Base-by-base conservation (phyloP, 768 basidiomycete species). In the Cystofilobasidium bisporidii region DNA sequence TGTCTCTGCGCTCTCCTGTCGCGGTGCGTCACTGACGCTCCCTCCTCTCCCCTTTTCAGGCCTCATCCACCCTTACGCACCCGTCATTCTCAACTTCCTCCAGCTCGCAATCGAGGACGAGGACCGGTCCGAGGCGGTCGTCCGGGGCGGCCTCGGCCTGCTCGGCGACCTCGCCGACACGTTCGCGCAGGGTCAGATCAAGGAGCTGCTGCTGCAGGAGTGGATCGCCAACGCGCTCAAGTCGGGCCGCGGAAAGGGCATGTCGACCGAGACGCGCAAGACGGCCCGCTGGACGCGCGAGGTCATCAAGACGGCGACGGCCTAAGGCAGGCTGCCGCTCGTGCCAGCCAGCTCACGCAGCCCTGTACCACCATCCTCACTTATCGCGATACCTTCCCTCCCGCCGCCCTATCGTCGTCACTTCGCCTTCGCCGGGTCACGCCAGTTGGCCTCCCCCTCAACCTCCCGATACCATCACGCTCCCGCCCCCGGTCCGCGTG, bases 241-340 rank as follows among this genome's bases (percentile, higher is more conserved):
- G 70, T 81, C 83, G 59, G 89, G 86, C 1, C 59, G 74, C 77
- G 82, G 82, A 53, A 85, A 76, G 59, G 69, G 89, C 28, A 84
- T 87, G 80, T 82, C 84, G 10, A 77, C 81, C 48, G 89, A 92
- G 72, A 87, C 87, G 43, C 91, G 87, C 83, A 88, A 86, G 81
- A 90, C 88, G 3, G 81, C 91, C 79, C 87, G 89, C 70, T 96
- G 92, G 91, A 91, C 92, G 24, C 84, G 88, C 63, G 91, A 96
- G 84, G 91, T 92, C 59, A 62, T 76, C 67, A 30, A 32, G 60
- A 41, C 40, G n/a, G 60, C 60, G 24, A 61, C 60, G 24, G 60
- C 45, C 12, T 61, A 43, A 45, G 28, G 41, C 80, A 93, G 64
- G 6, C 36, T 12, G 36, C 36, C 36, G 36, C 15, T 43, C 41